Evolutionary conservation across 441 rosid species (phyloP).

Genomic region (Pelargonium myrrhifolium): DNA sequence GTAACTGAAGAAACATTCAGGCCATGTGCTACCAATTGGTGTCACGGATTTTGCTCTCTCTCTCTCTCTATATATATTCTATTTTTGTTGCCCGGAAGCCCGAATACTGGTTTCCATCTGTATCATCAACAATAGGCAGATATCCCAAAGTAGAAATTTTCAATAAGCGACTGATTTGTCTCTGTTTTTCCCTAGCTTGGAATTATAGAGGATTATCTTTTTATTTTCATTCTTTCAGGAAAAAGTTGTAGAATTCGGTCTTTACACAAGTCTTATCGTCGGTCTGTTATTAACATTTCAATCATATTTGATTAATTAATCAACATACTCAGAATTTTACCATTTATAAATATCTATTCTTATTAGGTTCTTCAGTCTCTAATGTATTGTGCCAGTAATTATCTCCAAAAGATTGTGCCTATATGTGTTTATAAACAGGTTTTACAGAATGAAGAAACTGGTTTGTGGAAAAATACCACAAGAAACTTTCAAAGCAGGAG

Average conservation of each 20-base stretch:
- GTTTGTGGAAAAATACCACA: too few relatives aligned
- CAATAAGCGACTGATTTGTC: constrained; percentile 31
- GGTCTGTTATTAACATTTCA: not conserved
- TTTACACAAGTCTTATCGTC: not conserved
- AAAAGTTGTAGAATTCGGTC: not conserved
- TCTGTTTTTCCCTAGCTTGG: constrained; percentile 21
- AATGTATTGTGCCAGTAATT: too few relatives aligned
- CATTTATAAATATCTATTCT: not conserved
- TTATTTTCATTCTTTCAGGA: constrained; percentile 5
- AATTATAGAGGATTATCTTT: not conserved
- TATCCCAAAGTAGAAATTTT: constrained; percentile 19
- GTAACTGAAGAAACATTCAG: constrained; percentile 13
- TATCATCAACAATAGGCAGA: not conserved
- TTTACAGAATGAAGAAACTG: too few relatives aligned
- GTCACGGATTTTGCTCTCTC: too few relatives aligned
- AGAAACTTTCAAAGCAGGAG: too few relatives aligned
- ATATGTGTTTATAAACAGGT: too few relatives aligned
- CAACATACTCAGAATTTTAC: not conserved
- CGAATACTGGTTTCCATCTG: too few relatives aligned
- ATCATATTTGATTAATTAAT: constrained; percentile 3
- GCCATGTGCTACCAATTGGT: constrained; percentile 17
- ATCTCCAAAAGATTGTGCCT: too few relatives aligned
- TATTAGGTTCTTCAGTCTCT: too few relatives aligned
- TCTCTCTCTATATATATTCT: too few relatives aligned
- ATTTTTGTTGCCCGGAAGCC: too few relatives aligned